A percentile compares a stretch with the other conserved stretches of the same genome.
These are phyloP conservation scores for Rosa hybrid DNA, from an alignment of 331 rosid species.

Conservation along the genomic window DNA sequence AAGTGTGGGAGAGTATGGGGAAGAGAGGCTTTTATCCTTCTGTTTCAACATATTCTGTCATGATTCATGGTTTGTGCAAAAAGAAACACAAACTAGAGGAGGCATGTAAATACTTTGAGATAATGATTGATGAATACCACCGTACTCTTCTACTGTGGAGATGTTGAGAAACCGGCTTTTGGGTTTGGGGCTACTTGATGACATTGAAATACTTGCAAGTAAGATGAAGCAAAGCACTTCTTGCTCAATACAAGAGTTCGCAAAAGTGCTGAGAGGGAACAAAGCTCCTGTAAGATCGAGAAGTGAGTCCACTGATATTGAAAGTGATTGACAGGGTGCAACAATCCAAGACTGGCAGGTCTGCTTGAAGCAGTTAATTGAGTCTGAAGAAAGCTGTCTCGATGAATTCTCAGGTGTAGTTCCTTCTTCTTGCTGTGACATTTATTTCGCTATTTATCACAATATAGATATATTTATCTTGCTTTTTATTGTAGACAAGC, in stretches of 20 bases:
- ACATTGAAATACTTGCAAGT: conserved; percentile 53
- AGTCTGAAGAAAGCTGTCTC: not conserved
- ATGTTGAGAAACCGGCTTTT: conserved; percentile 63
- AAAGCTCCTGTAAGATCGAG: conserved; percentile 33
- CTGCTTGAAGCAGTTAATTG: not conserved
- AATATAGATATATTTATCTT: not conserved
- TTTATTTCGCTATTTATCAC: not conserved
- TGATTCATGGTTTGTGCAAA: conserved; percentile 78
- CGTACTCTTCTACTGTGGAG: conserved; percentile 65
- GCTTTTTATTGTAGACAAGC: not conserved
- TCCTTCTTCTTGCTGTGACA: not conserved
- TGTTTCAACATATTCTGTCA: conserved; percentile 77
- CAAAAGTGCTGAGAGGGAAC: conserved; percentile 47
- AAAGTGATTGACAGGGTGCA: conserved; percentile 49
- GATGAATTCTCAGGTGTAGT: not conserved
- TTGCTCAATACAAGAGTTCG: conserved; percentile 60
- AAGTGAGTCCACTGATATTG: conserved; percentile 42
- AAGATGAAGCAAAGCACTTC: conserved; percentile 79
- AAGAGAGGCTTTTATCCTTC: conserved; percentile 65
- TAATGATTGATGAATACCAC: conserved; percentile 89
- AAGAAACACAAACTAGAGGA: conserved; percentile 81
- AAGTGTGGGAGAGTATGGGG: conserved; percentile 75
- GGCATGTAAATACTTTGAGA: conserved; percentile 80
- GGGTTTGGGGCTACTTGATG: conserved; percentile 59
- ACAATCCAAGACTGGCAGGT: not conserved